phyloP scores from a whole-genome alignment of 306 rosid species.

The Mucuna pruriens region DNA sequence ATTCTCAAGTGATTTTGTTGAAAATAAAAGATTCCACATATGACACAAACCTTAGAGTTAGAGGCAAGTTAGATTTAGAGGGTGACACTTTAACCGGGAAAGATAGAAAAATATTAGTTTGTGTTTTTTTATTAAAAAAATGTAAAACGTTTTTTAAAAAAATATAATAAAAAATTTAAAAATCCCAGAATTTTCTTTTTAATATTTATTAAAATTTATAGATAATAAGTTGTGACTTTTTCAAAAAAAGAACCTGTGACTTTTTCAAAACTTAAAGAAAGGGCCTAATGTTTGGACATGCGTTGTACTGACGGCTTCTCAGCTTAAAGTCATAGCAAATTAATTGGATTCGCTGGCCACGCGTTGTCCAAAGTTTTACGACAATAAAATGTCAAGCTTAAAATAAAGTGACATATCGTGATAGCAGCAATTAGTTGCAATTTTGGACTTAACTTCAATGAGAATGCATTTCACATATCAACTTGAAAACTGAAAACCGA shows the following conservation, averaged over 20 bases:
- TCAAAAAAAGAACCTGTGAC: background rate
- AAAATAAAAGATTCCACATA: background rate
- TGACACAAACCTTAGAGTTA: background rate
- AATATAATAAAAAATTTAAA: background rate
- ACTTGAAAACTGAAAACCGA: background rate
- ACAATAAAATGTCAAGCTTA: background rate
- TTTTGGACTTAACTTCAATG: background rate
- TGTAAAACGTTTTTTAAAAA: background rate
- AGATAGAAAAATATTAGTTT: background rate
- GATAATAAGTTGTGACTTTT: background rate
- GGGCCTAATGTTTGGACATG: background rate
- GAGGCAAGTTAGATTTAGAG: background rate
- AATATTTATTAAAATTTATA: background rate
- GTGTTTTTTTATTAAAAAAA: background rate
- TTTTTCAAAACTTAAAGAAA: background rate
- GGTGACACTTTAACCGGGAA: background rate
- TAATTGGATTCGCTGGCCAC: constrained; percentile 27
- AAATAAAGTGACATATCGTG: background rate
- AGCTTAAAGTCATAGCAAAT: constrained; percentile 17
- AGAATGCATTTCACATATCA: background rate
- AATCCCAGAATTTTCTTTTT: background rate
- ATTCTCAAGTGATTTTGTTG: background rate
- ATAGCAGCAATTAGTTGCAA: background rate
- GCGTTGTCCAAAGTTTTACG: constrained; percentile 1
- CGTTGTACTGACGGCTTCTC: constrained; percentile 22